Percentiles rank a stretch among this genome's conserved stretches.
These are phyloP conservation scores for Leccinum incarnatum DNA, from an alignment of 768 basidiomycete species.

Conservation along the genomic window DNA sequence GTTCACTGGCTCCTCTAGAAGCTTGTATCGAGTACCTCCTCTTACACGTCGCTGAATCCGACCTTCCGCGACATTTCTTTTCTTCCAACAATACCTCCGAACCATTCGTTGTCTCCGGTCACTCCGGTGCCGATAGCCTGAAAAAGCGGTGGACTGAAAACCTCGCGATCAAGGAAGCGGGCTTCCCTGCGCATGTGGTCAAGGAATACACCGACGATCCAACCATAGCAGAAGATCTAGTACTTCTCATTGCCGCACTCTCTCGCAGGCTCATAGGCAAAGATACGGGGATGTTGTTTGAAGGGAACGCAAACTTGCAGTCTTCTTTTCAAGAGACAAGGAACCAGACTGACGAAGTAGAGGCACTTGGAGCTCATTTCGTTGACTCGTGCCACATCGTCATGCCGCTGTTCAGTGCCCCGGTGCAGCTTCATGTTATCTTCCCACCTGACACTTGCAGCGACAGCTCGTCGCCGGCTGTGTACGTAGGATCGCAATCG, in stretches of 20 bases:
- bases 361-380: constrained; percentile 55
- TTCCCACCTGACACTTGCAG: constrained; percentile 39
- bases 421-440: constrained; percentile 65
- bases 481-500: constrained; percentile 70
- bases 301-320: constrained; percentile 30
- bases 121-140: constrained; percentile 60
- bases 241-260: constrained; percentile 52
- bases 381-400: constrained; percentile 45
- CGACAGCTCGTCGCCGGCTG: constrained; percentile 54
- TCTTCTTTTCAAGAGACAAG: constrained; percentile 13
- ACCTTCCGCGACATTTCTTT: constrained; percentile 73
- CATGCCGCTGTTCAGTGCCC: constrained; percentile 65
- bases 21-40: constrained; percentile 84
- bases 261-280: constrained; percentile 55
- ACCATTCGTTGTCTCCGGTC: constrained; percentile 63
- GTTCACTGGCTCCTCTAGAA: constrained; percentile 59
- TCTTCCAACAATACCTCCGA: constrained; percentile 63
- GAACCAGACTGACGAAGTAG: constrained; percentile 39
- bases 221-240: constrained; percentile 45
- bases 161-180: constrained; percentile 77
- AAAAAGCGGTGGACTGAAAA: constrained; percentile 79
- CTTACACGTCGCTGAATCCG: constrained; percentile 81
- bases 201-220: constrained; percentile 46
- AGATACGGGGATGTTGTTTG: constrained; percentile 28
- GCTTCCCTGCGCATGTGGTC: constrained; percentile 74